Evolutionary conservation across 768 basidiomycete genomes (phyloP).

Genomic region (Pisolithus microcarpus): DNA sequence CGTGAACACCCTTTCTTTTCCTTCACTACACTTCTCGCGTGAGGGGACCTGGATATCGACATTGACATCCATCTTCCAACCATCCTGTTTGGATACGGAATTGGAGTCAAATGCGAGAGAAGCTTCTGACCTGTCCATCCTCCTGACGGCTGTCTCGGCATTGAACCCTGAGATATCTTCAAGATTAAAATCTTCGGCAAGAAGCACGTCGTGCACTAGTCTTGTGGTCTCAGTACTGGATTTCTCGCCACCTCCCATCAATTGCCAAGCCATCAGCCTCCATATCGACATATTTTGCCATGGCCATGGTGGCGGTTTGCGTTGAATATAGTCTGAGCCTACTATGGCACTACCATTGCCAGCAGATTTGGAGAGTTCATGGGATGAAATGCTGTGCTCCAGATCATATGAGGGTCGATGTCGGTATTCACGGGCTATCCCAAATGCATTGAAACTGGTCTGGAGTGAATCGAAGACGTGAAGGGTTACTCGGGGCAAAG

Average conservation of each 20-base stretch:
- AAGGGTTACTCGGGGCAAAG: conserved; percentile 5
- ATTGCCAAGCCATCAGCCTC: conserved; percentile 12
- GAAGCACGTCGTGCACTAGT: conserved; percentile 3
- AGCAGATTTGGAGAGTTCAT: not conserved
- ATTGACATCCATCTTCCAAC: conserved; percentile 3
- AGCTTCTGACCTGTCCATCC: conserved; percentile 2
- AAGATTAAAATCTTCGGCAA: conserved; percentile 1
- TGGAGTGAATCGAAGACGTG: conserved; percentile 10
- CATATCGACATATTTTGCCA: conserved; percentile 8
- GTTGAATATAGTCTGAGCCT: not conserved
- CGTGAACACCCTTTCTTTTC: conserved; percentile 12
- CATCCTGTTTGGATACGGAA: no score
- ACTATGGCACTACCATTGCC: not conserved
- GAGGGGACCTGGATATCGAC: no score
- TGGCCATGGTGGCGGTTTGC: conserved; percentile 7
- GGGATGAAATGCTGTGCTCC: not conserved
- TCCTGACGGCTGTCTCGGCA: conserved; percentile 4
- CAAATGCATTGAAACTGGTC: conserved; percentile 10
- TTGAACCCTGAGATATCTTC: conserved; percentile 13
- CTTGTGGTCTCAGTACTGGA: conserved; percentile 6
- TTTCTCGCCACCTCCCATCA: conserved; percentile 2
- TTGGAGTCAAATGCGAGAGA: no score
- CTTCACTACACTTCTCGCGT: not conserved
- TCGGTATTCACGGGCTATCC: conserved; percentile 7
- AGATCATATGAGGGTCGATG: conserved; percentile 2